A percentile compares a stretch with the other conserved stretches of the same genome.
Evolutionary conservation across 129 eudicot genomes (phyloP).

Genomic region (Chrysanthemum lavandulifolium): DNA sequence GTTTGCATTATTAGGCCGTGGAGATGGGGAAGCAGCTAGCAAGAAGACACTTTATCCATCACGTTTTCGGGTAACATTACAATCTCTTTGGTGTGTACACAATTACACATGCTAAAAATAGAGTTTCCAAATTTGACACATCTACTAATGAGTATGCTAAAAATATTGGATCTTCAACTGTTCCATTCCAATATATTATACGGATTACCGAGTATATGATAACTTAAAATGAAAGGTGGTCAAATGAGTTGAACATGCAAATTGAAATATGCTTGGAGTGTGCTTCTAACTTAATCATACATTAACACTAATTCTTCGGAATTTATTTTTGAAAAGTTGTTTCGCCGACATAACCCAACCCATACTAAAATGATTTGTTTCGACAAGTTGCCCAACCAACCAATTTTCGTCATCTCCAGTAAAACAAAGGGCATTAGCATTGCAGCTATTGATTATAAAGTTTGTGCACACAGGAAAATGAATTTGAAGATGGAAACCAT

Average conservation of each 20-base stretch:
- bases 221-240: not conserved
- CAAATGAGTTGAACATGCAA: not conserved
- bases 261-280: too few relatives aligned
- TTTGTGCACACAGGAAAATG: slow-evolving; percentile 51
- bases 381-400: not conserved
- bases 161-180: too few relatives aligned
- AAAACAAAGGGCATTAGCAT: not conserved
- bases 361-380: too few relatives aligned
- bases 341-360: not conserved
- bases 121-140: not conserved
- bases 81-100: not conserved
- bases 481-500: slow-evolving; percentile 85
- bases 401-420: not conserved
- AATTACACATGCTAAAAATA: not conserved
- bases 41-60: slow-evolving; percentile 77
- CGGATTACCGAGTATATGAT: not conserved
- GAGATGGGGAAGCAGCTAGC: slow-evolving; percentile 81
- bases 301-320: too few relatives aligned
- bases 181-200: too few relatives aligned
- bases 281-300: too few relatives aligned
- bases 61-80: slow-evolving; percentile 70
- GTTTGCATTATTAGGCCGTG: slow-evolving; percentile 55
- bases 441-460: not conserved
- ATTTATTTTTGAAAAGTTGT: not conserved
- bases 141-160: not conserved